A percentile compares a stretch with the other conserved stretches of the same genome.
Conservation (phyloP, 2,329 filamentous ascomycete genomes). For the Trichoderma breve region DNA sequence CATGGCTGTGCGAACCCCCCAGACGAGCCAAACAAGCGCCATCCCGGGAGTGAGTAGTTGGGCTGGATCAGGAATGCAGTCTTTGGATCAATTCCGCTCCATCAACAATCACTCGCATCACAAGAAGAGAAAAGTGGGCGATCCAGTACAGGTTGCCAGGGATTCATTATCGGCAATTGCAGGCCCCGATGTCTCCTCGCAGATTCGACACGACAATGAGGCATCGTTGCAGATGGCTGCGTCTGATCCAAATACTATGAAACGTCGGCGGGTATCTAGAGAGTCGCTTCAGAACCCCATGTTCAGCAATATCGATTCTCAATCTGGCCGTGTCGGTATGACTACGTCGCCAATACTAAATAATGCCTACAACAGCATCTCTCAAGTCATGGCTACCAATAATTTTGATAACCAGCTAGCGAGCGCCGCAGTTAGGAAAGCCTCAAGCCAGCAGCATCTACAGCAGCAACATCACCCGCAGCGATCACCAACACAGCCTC, state of each 20-base stretch:
- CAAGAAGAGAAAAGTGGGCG: constrained; percentile 14
- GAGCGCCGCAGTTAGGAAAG: constrained; percentile 10
- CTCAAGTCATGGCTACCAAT: constrained; percentile 20
- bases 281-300: constrained; percentile 22
- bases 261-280: constrained; percentile 31
- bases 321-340: constrained; percentile 16
- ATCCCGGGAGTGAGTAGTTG: neutral
- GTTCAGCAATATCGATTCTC: constrained; percentile 14
- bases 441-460: constrained; percentile 15
- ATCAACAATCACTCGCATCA: constrained; percentile 4
- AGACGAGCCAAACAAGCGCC: neutral
- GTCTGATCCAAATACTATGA: constrained; percentile 23
- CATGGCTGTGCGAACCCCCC: neutral
- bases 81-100: constrained; percentile 4
- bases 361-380: constrained; percentile 16
- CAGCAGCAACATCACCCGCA: constrained; percentile 19
- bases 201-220: constrained; percentile 19
- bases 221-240: constrained; percentile 17
- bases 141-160: neutral
- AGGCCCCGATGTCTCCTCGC: neutral
- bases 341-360: constrained; percentile 21
- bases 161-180: neutral
- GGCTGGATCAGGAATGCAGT: constrained; percentile 11
- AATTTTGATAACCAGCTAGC: constrained; percentile 25
- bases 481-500: constrained; percentile 4